Base-by-base conservation (phyloP, 768 basidiomycete genomes). In the Cystobasidium ongulense region DNA sequence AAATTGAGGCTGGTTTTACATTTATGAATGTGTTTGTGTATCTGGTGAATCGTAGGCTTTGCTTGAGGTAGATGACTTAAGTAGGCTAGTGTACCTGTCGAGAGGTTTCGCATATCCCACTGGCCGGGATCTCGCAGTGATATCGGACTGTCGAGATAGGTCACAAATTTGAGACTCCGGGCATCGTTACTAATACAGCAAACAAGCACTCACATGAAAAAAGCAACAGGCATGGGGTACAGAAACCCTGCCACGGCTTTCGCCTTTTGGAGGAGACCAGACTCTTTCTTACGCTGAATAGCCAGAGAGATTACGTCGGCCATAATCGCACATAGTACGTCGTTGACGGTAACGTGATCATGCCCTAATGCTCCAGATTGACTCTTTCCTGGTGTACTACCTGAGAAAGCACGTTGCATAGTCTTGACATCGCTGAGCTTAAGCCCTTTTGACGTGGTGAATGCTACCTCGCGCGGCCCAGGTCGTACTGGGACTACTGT, bases 21-120 rank as follows among this genome's bases (percentile, higher is more conserved):
- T 35, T 59, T 71, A 35, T 71, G 54, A 7, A 71, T 71, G 39
- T 71, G 68, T 52, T 36, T 36, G 35, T 71, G 68, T 4, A 71
- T 71, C 25, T 46, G 53, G 31, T 33, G 21, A 18, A 43, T 41
- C 1, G 36, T 57, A n/a, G 68, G 68, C 3, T 38, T 10, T 13
- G 33, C 54, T 54, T 71, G 36, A 7, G 52, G 54, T 10, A 71
- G 29, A 36, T 71, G 68, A 18, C 27, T 59, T 7, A 71, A 18
- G 38, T 71, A 71, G 21, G 54, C 53, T 54, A 59, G 2, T 21
- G 31, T 31, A 21, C 68, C 68, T 7, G 68, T 71, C 1, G 53
- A 57, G 10, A 71, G 54, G 53, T 71, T 71, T 4, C 68, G 68
- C 68, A 71, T 71, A 35, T 71, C 68, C 68, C 68, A 71, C 31